Conservation (phyloP, 441 rosid species). For the Pelargonium myrrhifolium region DNA sequence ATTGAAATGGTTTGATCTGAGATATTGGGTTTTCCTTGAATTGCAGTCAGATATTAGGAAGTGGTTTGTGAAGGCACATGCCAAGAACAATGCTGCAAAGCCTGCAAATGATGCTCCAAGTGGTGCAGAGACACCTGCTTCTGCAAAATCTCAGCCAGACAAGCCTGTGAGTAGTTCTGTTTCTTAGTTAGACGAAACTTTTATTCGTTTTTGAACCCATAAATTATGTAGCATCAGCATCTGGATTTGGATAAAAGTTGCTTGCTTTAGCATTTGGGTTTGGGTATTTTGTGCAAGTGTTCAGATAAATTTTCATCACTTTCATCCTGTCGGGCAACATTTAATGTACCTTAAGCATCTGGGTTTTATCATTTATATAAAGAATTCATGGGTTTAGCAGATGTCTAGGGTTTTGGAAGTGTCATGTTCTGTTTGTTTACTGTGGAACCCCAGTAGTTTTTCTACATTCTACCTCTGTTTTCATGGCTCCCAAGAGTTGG, state of each 20-base stretch:
- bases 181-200: neutral
- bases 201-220: neutral
- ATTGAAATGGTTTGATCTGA: neutral
- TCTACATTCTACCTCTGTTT: neutral
- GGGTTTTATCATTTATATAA: neutral
- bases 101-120: neutral
- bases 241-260: neutral
- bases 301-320: neutral
- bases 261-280: neutral
- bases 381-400: neutral
- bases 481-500: neutral
- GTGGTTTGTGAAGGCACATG: constrained; percentile 7
- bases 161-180: neutral
- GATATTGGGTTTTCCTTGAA: neutral
- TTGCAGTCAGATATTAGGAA: constrained; percentile 9
- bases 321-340: neutral
- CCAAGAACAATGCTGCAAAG: constrained; percentile 1
- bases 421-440: neutral
- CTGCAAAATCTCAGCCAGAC: neutral
- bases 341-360: neutral
- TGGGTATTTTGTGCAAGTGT: neutral
- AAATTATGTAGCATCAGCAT: neutral
- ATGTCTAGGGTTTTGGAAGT: neutral
- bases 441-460: neutral
- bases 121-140: neutral